These are phyloP conservation scores for Butyriboletus pseudospeciosus DNA, from an alignment of 1,284 basidiomycete genomes.

Conservation along the genomic window DNA sequence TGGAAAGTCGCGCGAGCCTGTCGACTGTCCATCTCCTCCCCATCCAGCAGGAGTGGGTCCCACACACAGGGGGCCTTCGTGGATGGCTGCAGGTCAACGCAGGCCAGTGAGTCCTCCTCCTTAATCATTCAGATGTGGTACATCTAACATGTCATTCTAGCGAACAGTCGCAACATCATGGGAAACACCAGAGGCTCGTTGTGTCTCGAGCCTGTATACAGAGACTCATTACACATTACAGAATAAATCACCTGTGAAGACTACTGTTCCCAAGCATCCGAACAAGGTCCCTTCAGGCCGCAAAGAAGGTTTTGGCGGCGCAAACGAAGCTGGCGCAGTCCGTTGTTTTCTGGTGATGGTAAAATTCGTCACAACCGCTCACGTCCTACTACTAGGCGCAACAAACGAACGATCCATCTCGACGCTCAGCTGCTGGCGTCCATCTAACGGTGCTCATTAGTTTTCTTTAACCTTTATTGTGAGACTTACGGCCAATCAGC, in stretches of 20 bases:
- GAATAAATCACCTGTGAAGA: not conserved
- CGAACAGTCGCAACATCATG: too few relatives aligned
- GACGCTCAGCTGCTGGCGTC: not conserved
- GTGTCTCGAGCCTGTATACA: not conserved
- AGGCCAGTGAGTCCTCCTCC: too few relatives aligned
- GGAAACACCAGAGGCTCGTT: too few relatives aligned
- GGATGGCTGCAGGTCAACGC: too few relatives aligned
- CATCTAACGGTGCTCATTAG: not conserved
- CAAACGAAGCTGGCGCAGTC: not conserved
- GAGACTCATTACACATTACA: not conserved
- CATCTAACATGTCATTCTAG: too few relatives aligned
- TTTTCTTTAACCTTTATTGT: not conserved
- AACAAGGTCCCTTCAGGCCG: not conserved
- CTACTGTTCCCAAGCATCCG: not conserved
- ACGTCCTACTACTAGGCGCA: not conserved
- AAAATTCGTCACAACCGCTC: not conserved
- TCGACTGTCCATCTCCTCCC: too few relatives aligned
- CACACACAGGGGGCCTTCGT: too few relatives aligned
- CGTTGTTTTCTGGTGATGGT: not conserved
- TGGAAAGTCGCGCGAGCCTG: too few relatives aligned
- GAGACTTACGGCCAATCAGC: not conserved
- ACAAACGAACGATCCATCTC: not conserved
- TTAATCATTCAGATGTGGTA: too few relatives aligned
- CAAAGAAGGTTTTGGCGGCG: too few relatives aligned
- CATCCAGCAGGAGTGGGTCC: too few relatives aligned